Conservation (phyloP, 495 filamentous ascomycete species). For the Recurvomyces mirabilis region DNA sequence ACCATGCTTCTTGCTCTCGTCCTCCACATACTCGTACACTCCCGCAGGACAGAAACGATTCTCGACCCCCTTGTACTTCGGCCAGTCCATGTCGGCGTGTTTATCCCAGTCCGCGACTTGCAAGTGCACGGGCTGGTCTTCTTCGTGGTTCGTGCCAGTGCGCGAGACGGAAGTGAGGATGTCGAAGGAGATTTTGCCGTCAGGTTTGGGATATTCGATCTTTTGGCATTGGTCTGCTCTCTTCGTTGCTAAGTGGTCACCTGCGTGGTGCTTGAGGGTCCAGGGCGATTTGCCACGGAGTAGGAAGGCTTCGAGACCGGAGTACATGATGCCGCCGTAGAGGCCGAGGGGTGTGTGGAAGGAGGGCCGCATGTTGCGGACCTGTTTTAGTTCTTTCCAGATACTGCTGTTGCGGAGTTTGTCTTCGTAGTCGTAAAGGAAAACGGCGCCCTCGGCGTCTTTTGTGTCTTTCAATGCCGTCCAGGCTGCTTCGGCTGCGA, state of each 20-base stretch:
- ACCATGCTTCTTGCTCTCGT: slow-evolving; percentile 65
- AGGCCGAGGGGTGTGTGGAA: slow-evolving; percentile 79
- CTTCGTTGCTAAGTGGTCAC: slow-evolving; percentile 69
- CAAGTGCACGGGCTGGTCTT: slow-evolving; percentile 94
- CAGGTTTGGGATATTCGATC: slow-evolving; percentile 94
- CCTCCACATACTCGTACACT: slow-evolving; percentile 97
- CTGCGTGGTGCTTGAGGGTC: slow-evolving; percentile 76
- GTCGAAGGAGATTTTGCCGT: slow-evolving; percentile 87
- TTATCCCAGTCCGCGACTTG: slow-evolving; percentile 90
- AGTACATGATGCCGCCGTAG: slow-evolving; percentile 84
- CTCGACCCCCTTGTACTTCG: slow-evolving; percentile 82
- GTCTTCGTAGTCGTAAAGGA: slow-evolving; percentile 92
- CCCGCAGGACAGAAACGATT: slow-evolving; percentile 99
- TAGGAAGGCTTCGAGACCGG: slow-evolving; percentile 80
- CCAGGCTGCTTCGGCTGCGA: slow-evolving; percentile 84
- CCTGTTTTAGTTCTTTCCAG: slow-evolving; percentile 88
- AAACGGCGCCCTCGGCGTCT: slow-evolving; percentile 54
- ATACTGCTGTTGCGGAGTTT: slow-evolving; percentile 73
- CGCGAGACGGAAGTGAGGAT: slow-evolving; percentile 87
- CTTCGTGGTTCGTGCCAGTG: slow-evolving; percentile 96
- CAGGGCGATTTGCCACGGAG: slow-evolving; percentile 79
- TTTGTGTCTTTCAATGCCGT: slow-evolving; percentile 51
- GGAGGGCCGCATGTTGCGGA: slow-evolving; percentile 93
- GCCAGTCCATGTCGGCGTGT: slow-evolving; percentile 73
- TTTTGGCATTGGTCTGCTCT: slow-evolving; percentile 65